Base-by-base conservation (phyloP, 305 asterid genomes). In the Andrographis paniculata region DNA sequence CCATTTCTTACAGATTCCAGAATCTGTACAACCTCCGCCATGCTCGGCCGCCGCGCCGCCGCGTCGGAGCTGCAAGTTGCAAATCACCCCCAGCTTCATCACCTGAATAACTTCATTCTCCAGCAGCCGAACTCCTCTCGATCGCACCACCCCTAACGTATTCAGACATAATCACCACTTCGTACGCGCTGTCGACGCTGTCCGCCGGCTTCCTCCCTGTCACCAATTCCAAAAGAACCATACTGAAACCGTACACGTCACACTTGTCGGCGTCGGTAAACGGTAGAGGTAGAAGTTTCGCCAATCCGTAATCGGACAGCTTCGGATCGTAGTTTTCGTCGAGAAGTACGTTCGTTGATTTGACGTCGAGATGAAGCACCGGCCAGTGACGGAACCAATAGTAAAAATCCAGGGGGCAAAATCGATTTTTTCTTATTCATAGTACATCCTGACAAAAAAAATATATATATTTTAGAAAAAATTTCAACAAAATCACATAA, bases 21-120 rank as follows among this genome's bases (percentile, higher is more conserved):
- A 78, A 89, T 79, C 69, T 89, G 96, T 49, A 85, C 91, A 20
- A 76, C 95, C 69, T 89, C 98, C 20, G 95, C 94, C 94, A 89
- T 89, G 75, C 86, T 85, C n/a, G 98, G 96, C 56, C 98, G 76
- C 74, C 81, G 78, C 28, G 66, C 66, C 13, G 94, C 77, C 41
- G 23, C 47, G 50, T 89, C 98, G 1, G 61, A 61, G 20, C 88
- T 78, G 48, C 98, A 82, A 49, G 85, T 74, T 78, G 48, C 98
- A 82, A 49, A 89, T 74, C 75, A 86, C 50, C 14, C 98, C 96
- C 62, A 86, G 45, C 65, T 78, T 82, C 96, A 82, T 78, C 14
- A 89, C 96, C 79, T 86, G 98, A 60, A 75, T 58, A 33, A 82
- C 56, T 76, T 89, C 98, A 13, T 67, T 78, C 56, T 89, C 98